Percentiles rank a stretch among this genome's conserved stretches.
These are phyloP conservation scores for Alternaria arbusti DNA, from an alignment of 2,329 filamentous ascomycete species.

Conservation along the genomic window DNA sequence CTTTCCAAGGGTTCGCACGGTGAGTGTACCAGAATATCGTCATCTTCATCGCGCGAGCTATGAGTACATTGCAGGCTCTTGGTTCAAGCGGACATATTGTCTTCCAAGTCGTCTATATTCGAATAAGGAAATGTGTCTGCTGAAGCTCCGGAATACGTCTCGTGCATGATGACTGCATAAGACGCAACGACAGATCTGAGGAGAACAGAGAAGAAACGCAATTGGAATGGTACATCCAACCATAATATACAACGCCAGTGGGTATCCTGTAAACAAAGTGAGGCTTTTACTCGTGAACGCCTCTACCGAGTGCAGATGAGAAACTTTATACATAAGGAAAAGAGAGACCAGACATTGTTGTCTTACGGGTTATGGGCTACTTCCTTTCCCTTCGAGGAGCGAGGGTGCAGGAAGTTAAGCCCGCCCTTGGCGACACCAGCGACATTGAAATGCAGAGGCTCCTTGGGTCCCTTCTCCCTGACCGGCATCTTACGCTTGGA, in stretches of 20 bases:
- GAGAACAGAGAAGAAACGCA: background rate
- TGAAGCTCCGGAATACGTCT: background rate
- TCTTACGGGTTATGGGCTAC: constrained; percentile 26
- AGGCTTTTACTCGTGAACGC: constrained; percentile 31
- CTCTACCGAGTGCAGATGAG: constrained; percentile 8
- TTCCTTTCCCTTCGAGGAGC: constrained; percentile 47
- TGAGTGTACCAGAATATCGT: constrained; percentile 3
- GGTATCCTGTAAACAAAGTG: constrained; percentile 30
- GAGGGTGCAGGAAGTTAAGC: constrained; percentile 40
- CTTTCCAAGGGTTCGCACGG: background rate
- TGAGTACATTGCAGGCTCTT: constrained; percentile 8
- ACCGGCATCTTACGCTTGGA: constrained; percentile 52
- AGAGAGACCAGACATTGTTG: background rate
- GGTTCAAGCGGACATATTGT: constrained; percentile 2
- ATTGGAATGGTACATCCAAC: background rate
- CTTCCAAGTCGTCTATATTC: constrained; percentile 14
- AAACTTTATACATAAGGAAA: constrained; percentile 2
- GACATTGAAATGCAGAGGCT: constrained; percentile 50
- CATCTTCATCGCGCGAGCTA: constrained; percentile 2
- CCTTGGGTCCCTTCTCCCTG: constrained; percentile 46
- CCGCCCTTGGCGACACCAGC: constrained; percentile 45
- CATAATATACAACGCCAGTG: constrained; percentile 28
- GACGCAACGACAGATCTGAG: background rate
- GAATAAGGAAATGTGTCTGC: constrained; percentile 2
- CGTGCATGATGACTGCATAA: background rate